These are phyloP conservation scores for Aciculoconidium aculeatum DNA, from an alignment of 805 yeast genomes.

Conservation along the genomic window DNA sequence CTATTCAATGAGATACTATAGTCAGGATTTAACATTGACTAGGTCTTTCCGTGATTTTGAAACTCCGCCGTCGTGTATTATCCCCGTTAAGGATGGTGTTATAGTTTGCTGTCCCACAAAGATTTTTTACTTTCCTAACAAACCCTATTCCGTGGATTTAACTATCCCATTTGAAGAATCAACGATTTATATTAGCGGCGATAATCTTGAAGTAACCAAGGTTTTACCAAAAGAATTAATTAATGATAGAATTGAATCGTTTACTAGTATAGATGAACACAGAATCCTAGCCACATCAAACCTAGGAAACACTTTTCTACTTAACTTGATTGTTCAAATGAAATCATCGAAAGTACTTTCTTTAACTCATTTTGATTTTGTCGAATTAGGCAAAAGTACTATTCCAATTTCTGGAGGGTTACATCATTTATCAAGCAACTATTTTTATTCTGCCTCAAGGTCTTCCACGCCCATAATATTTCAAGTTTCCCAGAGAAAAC, in stretches of 20 bases:
- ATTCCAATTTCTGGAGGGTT: conserved; percentile 18
- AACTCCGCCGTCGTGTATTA: conserved; percentile 23
- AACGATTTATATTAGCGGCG: no score
- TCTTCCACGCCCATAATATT: conserved; percentile 28
- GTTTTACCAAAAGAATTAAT: conserved; percentile 4
- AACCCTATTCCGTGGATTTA: no score
- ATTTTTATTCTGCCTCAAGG: conserved; percentile 26
- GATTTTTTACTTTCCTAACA: conserved; percentile 24
- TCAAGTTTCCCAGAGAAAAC: conserved; percentile 18
- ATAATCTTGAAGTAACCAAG: conserved; percentile 15
- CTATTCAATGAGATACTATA: conserved; percentile 26
- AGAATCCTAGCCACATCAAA: conserved; percentile 23
- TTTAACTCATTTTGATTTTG: conserved; percentile 14
- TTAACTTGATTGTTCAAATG: conserved; percentile 12
- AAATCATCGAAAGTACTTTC: neutral
- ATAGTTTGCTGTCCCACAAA: conserved; percentile 21
- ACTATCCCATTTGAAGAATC: no score
- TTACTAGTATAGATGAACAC: conserved; percentile 20
- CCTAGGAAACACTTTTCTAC: conserved; percentile 23
- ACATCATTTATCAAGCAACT: conserved; percentile 19
- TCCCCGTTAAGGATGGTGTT: conserved; percentile 22
- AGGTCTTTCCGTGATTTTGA: conserved; percentile 25
- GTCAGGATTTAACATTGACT: conserved; percentile 7
- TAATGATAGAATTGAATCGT: conserved; percentile 6
- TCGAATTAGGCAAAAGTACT: conserved; percentile 25